Conservation (phyloP, 768 basidiomycete genomes). For the Tremella mesenterica region DNA sequence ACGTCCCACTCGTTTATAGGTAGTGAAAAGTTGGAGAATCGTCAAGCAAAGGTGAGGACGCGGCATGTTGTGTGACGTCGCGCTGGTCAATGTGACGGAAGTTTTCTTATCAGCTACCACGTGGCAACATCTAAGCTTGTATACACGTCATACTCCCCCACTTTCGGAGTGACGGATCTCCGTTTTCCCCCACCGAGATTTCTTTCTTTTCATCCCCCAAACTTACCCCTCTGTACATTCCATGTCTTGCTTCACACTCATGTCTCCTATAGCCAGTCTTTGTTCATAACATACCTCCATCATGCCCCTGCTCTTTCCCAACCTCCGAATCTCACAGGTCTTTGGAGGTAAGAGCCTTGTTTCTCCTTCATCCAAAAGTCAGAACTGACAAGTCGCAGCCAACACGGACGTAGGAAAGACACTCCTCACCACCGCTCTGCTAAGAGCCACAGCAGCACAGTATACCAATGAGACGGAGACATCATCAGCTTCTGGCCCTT, state of each 20-base stretch:
- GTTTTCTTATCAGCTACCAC: no score
- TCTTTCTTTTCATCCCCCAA: no score
- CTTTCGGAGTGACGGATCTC: no score
- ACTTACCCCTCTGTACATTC: no score
- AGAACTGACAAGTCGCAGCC: conserved; percentile 47
- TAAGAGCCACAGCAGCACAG: conserved; percentile 59
- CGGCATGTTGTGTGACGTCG: no score
- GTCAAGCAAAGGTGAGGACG: no score
- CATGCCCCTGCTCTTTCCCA: conserved; percentile 77
- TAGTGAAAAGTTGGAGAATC: no score
- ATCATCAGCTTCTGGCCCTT: conserved; percentile 48
- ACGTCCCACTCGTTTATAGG: no score
- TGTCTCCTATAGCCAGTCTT: background rate
- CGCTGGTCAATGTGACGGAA: no score
- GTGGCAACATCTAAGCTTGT: no score
- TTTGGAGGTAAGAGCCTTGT: conserved; percentile 54
- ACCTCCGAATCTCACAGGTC: conserved; percentile 77
- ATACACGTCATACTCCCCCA: no score
- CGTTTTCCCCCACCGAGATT: no score
- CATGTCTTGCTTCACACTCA: background rate
- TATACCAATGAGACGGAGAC: conserved; percentile 20
- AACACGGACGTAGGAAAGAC: conserved; percentile 97
- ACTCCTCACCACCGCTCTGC: conserved; percentile 73
- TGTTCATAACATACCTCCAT: background rate
- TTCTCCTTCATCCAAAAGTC: background rate